Base-by-base conservation (phyloP, 495 filamentous ascomycete species). In the Trichoderma asperelloides region DNA sequence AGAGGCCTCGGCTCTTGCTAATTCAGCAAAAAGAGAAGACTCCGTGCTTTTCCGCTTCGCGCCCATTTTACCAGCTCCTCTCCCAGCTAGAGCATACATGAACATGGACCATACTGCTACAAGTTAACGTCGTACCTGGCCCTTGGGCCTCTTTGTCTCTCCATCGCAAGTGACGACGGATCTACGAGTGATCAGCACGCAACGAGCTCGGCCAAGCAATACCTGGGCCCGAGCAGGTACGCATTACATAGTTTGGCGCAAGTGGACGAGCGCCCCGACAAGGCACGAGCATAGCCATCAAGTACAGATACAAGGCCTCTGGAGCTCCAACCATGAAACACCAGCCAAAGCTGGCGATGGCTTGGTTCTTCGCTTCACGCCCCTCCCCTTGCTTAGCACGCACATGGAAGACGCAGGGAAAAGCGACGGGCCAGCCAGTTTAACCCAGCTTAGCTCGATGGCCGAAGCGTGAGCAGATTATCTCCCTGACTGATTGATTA, bases 401-500 rank as follows among this genome's bases (percentile, higher is more conserved):
- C 33, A 37, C 33, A 37, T 37, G 33, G 33, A 37, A 37, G 33
- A 37, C 9, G 33, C 33, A 37, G 33, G 6, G 30, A 33, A 37
- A 4, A 37, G 2, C 0, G 9, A 37, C 2, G 5, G 5, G 5
- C 33, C 33, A 37, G 33, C 9, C 30, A 6, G 6, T 37, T 37
- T 37, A 37, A 37, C 33, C 33, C 33, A 37, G 33, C 33, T 37
- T 37, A 37, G 33, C 33, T 37, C 33, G 5, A 37, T 8, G 33
- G 33, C 33, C 33, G 33, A 37, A 37, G 33, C 33, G 40, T 63
- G 49, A 57, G 49, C 49, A 23, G 49, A 57, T 57, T 57, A 57
- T 57, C 49, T 57, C 49, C 23, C n/a, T 57, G 43, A 47, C 43
- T 45, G 55, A 33, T 68, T 65, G 33, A 30, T 66, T 64, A 43